These are phyloP conservation scores for Quercus parvula DNA, from an alignment of 306 rosid genomes.

Conservation along the genomic window DNA sequence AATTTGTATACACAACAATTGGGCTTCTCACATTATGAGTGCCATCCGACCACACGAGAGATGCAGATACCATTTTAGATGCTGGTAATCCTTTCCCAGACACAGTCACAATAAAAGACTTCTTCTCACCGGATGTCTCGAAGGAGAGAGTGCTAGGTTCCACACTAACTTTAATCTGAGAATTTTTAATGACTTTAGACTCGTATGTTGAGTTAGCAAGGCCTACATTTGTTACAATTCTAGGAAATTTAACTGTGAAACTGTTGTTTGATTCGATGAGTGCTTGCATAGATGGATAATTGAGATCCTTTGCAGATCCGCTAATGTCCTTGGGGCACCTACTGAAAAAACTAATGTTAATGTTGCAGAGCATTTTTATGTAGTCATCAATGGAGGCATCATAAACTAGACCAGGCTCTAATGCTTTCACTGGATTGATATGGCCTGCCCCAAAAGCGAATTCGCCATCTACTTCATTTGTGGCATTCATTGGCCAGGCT, in stretches of 20 bases:
- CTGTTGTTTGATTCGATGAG: neutral
- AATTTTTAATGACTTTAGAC: neutral
- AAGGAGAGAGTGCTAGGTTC: slow-evolving; percentile 26
- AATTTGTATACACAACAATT: slow-evolving; percentile 8
- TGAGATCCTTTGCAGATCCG: slow-evolving; percentile 21
- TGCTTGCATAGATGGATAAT: slow-evolving; percentile 28
- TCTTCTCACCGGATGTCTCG: slow-evolving; percentile 18
- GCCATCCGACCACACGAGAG: slow-evolving; percentile 34
- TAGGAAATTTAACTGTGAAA: slow-evolving; percentile 5
- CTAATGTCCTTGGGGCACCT: neutral
- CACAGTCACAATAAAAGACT: slow-evolving; percentile 25
- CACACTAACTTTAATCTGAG: slow-evolving; percentile 7
- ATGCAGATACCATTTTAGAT: neutral
- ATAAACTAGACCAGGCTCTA: slow-evolving; percentile 30
- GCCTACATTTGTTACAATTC: slow-evolving; percentile 35
- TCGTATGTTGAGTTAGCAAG: slow-evolving; percentile 17
- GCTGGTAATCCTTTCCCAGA: neutral
- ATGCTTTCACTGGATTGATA: slow-evolving; percentile 18
- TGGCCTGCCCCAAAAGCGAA: slow-evolving; percentile 26
- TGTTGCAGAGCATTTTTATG: slow-evolving; percentile 19
- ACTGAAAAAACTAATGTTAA: neutral
- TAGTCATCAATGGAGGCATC: slow-evolving; percentile 29
- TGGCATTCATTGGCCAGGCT: slow-evolving; percentile 21
- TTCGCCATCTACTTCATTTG: neutral
- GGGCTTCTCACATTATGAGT: slow-evolving; percentile 27